Percentiles rank a stretch among this genome's conserved stretches.
Conservation (phyloP, 139 green algal genomes). For the Tetradesmus obliquus region DNA sequence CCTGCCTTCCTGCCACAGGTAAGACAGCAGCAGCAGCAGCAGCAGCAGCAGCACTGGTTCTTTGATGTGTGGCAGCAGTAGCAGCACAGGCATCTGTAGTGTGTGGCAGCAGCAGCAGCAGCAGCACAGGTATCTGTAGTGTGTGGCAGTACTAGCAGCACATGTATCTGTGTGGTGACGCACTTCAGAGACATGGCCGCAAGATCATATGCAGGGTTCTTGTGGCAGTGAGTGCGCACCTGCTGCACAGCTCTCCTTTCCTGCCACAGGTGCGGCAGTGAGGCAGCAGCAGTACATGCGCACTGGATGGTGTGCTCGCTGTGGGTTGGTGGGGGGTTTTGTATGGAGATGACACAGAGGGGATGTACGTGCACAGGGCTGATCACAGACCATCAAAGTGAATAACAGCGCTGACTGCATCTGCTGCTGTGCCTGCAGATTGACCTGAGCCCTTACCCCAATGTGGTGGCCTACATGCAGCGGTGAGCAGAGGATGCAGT, state of each 20-base stretch:
- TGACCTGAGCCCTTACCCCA: constrained; percentile 51
- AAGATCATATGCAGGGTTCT: neutral
- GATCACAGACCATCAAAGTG: neutral
- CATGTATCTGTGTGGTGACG: no score
- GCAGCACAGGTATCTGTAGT: neutral
- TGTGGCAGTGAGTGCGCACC: neutral
- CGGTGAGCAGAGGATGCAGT: neutral
- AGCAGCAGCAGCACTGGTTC: neutral
- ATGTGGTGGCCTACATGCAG: constrained; percentile 60
- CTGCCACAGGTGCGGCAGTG: neutral
- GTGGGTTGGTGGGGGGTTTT: neutral
- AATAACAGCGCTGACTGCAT: neutral
- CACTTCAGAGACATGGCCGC: no score
- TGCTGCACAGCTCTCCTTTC: neutral
- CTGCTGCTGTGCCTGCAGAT: constrained; percentile 7
- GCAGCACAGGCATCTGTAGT: no score
- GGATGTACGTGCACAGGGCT: no score
- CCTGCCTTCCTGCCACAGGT: constrained; percentile 49
- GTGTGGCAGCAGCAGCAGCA: neutral
- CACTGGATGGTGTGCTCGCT: neutral
- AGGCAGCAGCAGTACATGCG: neutral
- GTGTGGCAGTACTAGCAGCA: neutral
- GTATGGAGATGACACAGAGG: neutral
- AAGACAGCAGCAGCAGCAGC: neutral
- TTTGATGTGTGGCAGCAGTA: neutral